Base-by-base conservation (phyloP, 139 green algal species). In the Parachlorella kessleri region DNA sequence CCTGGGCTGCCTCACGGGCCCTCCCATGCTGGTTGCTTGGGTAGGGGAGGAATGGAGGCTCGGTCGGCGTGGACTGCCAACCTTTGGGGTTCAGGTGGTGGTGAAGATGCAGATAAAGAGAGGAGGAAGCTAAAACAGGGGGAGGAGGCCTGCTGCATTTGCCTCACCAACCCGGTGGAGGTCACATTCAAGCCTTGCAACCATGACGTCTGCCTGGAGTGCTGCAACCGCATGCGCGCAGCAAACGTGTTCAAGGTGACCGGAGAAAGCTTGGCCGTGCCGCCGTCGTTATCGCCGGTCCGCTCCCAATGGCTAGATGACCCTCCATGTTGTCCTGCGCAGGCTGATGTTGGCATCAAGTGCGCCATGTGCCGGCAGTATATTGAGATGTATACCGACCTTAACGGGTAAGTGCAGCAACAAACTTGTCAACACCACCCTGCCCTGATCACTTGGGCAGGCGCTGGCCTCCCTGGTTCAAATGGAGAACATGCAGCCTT, bases 331-430 rank as follows among this genome's bases (percentile, higher is more conserved):
- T 33, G 14, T 4, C 14, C 8, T 36, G 3, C n/a, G 80, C 80
- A 85, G 80, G 55, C 69, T 9, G 80, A 85, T 66, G 68, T 59
- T 3, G 80, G 80, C n/a, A 72, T 85, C n/a, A 85, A 78, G 68
- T 85, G 80, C 68, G 73, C 80, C 28, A 70, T 85, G 35, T 85
- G 80, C 75, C 74, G 80, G 1, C 37, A 81, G 4, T 85, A 67
- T 40, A 41, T 82, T 4, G 80, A 81, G 24, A 41, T n/a, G 2
- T 81, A 73, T 37, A 82, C 76, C 24, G 76, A 82, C 76, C 64
- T 82, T 48, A 26, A 71, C 9, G 76, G 76, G 76, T 82, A 68
- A 68, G 63, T 7, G 24, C 8, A 68, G 28, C 63, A n/a, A n/a
- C n/a, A n/a, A n/a, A n/a, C n/a, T n/a, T n/a, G n/a, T n/a, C n/a